These are phyloP conservation scores for Aspergillus clavatus DNA, from an alignment of 2,329 filamentous ascomycete genomes.

Conservation along the genomic window DNA sequence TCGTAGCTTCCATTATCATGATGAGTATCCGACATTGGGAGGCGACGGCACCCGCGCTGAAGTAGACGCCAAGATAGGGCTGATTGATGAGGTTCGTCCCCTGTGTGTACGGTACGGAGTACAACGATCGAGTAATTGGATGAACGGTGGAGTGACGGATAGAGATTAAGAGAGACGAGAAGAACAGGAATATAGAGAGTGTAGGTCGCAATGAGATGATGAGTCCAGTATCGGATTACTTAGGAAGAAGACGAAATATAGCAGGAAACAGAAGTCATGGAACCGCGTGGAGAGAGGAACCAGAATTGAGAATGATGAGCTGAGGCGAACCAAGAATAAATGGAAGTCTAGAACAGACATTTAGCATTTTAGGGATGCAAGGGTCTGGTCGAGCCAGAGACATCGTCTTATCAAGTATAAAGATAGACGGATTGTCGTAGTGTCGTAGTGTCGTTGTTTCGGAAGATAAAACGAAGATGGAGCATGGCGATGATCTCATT, in stretches of 20 bases:
- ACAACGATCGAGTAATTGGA: neutral
- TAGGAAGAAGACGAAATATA: slow-evolving; percentile 1
- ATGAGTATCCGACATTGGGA: neutral
- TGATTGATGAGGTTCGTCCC: neutral
- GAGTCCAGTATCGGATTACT: neutral
- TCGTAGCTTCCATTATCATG: neutral
- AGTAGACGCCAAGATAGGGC: no score
- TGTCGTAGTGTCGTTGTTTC: neutral
- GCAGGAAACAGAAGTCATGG: slow-evolving; percentile 1
- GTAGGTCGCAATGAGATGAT: slow-evolving; percentile 1
- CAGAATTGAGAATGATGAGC: slow-evolving; percentile 1
- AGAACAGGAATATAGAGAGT: neutral
- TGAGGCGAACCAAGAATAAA: slow-evolving; percentile 13
- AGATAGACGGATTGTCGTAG: no score
- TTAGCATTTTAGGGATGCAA: neutral
- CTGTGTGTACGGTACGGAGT: neutral
- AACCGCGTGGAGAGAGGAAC: slow-evolving; percentile 8
- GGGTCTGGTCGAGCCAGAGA: neutral
- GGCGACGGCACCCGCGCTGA: neutral
- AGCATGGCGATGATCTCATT: neutral
- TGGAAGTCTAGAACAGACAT: slow-evolving; percentile 10
- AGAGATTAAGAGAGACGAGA: neutral
- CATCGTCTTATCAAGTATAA: neutral
- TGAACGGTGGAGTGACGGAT: neutral
- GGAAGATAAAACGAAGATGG: neutral